These are phyloP conservation scores for Leccinum griseonigrum DNA, from an alignment of 1,284 basidiomycete species.

Conservation along the genomic window DNA sequence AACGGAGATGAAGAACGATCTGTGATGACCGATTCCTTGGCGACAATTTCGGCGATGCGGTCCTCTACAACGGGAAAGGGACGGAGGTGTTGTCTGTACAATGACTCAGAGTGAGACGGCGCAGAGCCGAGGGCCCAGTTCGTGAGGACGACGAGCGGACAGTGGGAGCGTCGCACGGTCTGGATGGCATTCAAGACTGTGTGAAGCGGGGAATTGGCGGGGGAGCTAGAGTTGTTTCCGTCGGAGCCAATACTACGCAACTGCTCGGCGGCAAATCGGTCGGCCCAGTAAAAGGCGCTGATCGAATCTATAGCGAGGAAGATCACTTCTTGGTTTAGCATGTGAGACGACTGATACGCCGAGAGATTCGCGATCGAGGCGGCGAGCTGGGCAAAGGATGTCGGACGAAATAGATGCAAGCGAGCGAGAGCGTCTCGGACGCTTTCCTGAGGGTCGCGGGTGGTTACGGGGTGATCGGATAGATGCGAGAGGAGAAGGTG, in stretches of 20 bases:
- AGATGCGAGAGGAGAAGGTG: constrained; percentile 47
- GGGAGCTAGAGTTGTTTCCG: constrained; percentile 12
- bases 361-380: constrained; percentile 61
- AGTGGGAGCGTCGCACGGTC: constrained; percentile 48
- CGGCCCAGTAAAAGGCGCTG: constrained; percentile 74
- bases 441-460: constrained; percentile 27
- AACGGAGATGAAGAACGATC: constrained; percentile 22
- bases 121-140: constrained; percentile 59
- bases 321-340: constrained; percentile 54
- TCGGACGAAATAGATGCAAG: constrained; percentile 66
- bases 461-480: constrained; percentile 18
- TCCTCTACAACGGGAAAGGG: constrained; percentile 39
- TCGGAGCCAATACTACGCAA: constrained; percentile 29
- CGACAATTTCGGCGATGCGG: constrained; percentile 17
- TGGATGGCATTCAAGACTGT: constrained; percentile 50
- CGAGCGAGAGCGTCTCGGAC: constrained; percentile 47
- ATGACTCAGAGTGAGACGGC: constrained; percentile 27
- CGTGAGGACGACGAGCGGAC: constrained; percentile 54
- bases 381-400: constrained; percentile 64
- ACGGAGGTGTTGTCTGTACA: constrained; percentile 53
- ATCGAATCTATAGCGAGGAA: constrained; percentile 72
- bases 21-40: constrained; percentile 10
- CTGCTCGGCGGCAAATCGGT: constrained; percentile 65
- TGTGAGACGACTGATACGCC: constrained; percentile 46
- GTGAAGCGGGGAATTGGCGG: constrained; percentile 27